Base-by-base conservation (phyloP, 139 green algal genomes). In the Chlamydomonas sphaeroides region DNA sequence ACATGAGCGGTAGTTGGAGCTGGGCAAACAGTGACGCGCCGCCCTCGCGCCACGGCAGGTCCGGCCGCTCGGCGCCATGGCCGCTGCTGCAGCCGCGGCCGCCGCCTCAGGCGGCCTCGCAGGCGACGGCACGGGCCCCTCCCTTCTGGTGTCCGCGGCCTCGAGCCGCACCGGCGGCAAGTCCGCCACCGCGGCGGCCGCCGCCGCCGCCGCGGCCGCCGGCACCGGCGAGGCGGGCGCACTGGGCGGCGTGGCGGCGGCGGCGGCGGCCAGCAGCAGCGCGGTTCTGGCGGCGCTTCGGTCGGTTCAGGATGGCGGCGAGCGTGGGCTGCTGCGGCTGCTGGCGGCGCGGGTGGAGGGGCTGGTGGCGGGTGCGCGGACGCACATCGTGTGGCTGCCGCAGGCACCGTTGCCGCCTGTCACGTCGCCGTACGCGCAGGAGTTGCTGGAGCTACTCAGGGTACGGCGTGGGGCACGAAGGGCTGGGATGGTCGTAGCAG, bases 401-500 rank as follows among this genome's bases (percentile, higher is more conserved):
- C 33, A 63, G 2, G 73, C 81, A 76, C 86, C 89, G 35, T 77
- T 88, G 36, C 78, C 80, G 30, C n/a, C 45, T 2, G 63, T 49
- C 28, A 75, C 68, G 26, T 90, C 80, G 75, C 51, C 76, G 3
- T 88, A 91, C 67, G 80, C 91, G 0, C 78, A 89, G 0, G 88
- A 92, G 38, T 87, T 95, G 61, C 71, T 94, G 25, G 71, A 83
- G 18, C 86, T 84, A 57, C 67, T 95, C 11, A 87, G 91, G 89
- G 92, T 87, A 39, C 14, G 86, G 28, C 36, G 66, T 8, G 30
- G 45, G 65, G 8, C 15, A 17, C 5, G 35, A 69, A 23, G 7
- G 20, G 59, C n/a, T 36, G 32, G 30, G 30, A 42, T 62, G 57
- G n/a, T n/a, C n/a, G n/a, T n/a, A n/a, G n/a, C n/a, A n/a, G n/a